phyloP scores from a whole-genome alignment of 768 basidiomycete species.

The Tubosaeta sp. region DNA sequence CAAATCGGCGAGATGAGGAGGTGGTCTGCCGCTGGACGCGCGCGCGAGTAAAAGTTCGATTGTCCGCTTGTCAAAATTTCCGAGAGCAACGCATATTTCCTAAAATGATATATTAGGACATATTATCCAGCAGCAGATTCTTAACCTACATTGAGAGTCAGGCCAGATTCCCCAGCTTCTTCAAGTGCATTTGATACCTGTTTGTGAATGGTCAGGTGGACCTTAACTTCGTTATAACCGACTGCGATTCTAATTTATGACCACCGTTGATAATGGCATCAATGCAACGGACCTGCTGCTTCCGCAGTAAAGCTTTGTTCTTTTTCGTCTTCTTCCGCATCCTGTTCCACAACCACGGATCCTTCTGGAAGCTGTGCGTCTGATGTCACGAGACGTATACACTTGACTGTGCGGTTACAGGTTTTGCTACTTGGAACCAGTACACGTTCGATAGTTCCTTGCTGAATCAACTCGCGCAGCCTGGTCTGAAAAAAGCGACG shows the following conservation, averaged over 20 bases:
- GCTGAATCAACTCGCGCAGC: conserved; percentile 66
- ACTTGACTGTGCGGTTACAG: conserved; percentile 48
- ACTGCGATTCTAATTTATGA: conserved; percentile 17
- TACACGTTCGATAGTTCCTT: conserved; percentile 73
- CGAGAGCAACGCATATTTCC: conserved; percentile 61
- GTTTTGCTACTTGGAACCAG: conserved; percentile 58
- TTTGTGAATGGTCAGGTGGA: conserved; percentile 67
- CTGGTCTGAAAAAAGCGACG: conserved; percentile 80
- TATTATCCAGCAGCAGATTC: background rate
- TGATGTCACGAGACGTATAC: conserved; percentile 59
- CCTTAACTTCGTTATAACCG: conserved; percentile 42
- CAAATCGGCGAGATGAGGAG: conserved; percentile 68
- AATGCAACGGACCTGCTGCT: conserved; percentile 26
- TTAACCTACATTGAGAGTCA: conserved; percentile 62
- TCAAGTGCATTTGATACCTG: conserved; percentile 76
- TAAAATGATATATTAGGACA: conserved; percentile 26
- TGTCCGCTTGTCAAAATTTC: conserved; percentile 74
- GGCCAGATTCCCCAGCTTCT: conserved; percentile 60
- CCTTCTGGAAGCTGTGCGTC: conserved; percentile 34
- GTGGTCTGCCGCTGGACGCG: conserved; percentile 59
- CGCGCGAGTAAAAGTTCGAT: conserved; percentile 76
- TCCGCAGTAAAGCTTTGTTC: conserved; percentile 27
- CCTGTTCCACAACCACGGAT: conserved; percentile 33
- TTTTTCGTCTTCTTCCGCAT: conserved; percentile 41
- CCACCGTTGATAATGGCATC: background rate